phyloP scores from a whole-genome alignment of 768 basidiomycete species.

The Melanogaster broomeanus region DNA sequence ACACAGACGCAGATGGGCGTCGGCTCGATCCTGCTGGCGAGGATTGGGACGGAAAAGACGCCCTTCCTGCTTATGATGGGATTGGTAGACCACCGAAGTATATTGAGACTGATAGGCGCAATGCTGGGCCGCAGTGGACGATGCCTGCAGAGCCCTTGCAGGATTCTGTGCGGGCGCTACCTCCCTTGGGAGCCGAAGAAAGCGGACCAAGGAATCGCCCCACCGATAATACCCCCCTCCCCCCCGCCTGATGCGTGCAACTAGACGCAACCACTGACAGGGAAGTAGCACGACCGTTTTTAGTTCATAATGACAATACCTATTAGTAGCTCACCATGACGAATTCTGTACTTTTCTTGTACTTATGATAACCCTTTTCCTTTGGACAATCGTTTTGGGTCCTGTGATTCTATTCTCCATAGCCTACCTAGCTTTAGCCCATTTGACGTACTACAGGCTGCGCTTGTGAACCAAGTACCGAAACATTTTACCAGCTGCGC shows the following conservation, averaged over 20 bases:
- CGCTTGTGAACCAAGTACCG: too few species aligned
- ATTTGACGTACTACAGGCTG: too few species aligned
- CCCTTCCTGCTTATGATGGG: conserved; percentile 48
- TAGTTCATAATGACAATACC: conserved; percentile 2
- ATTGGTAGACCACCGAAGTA: conserved; percentile 51
- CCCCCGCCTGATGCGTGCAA: neutral
- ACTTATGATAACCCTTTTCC: neutral
- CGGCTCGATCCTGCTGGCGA: conserved; percentile 34
- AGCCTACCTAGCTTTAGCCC: neutral
- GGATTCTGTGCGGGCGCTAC: neutral
- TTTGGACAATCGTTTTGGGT: neutral
- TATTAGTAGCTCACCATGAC: conserved; percentile 5
- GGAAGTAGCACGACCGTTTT: neutral
- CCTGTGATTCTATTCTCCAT: neutral
- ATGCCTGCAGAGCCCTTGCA: neutral
- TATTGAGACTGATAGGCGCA: conserved; percentile 19
- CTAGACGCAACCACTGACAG: neutral
- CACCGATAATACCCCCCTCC: neutral
- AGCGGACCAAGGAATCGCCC: neutral
- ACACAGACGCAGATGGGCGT: conserved; percentile 44
- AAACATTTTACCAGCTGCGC: neutral
- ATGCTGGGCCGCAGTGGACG: neutral
- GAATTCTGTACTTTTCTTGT: neutral
- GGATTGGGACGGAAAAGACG: conserved; percentile 42
- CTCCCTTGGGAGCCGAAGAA: neutral